Conservation (phyloP, 164 flowering plant species). For the Euptelea pleiosperma region DNA sequence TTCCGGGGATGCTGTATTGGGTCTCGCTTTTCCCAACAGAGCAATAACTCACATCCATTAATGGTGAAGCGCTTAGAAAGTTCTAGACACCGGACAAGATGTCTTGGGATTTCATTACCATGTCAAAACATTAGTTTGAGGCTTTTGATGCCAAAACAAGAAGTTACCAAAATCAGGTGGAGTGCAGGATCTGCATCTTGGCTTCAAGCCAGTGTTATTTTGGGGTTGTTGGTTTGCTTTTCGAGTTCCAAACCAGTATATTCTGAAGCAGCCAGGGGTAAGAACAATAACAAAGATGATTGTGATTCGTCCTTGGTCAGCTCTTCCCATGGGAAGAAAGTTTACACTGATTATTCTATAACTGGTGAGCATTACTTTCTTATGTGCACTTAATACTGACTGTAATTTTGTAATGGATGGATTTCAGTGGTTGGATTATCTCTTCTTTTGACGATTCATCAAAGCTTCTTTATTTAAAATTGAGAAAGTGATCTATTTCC, state of each 20-base stretch:
- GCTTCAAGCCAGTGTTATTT: slow-evolving; percentile 32
- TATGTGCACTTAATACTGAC: no score
- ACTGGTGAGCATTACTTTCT: slow-evolving; percentile 52
- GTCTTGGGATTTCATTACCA: slow-evolving; percentile 31
- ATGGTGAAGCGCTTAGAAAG: slow-evolving; percentile 20
- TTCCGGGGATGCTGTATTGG: slow-evolving; percentile 19
- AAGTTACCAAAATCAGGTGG: slow-evolving; percentile 35
- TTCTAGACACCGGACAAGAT: slow-evolving; percentile 20
- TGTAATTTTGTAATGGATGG: no score
- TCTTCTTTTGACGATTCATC: no score
- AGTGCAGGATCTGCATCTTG: slow-evolving; percentile 30
- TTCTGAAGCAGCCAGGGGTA: slow-evolving; percentile 44
- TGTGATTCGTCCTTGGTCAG: slow-evolving; percentile 21
- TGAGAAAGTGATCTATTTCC: not conserved
- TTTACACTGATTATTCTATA: slow-evolving; percentile 66
- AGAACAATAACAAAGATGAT: slow-evolving; percentile 25
- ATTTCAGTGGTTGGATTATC: no score
- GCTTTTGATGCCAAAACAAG: slow-evolving; percentile 32
- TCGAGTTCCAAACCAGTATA: slow-evolving; percentile 44
- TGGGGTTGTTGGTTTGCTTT: slow-evolving; percentile 49
- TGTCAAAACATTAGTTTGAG: slow-evolving; percentile 32
- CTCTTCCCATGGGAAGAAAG: slow-evolving; percentile 65
- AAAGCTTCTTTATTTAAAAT: no score
- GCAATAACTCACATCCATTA: slow-evolving; percentile 16
- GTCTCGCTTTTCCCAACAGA: slow-evolving; percentile 24